phyloP scores from a whole-genome alignment of 176 grass and related monocot species.

The Melocanna baccifera region DNA sequence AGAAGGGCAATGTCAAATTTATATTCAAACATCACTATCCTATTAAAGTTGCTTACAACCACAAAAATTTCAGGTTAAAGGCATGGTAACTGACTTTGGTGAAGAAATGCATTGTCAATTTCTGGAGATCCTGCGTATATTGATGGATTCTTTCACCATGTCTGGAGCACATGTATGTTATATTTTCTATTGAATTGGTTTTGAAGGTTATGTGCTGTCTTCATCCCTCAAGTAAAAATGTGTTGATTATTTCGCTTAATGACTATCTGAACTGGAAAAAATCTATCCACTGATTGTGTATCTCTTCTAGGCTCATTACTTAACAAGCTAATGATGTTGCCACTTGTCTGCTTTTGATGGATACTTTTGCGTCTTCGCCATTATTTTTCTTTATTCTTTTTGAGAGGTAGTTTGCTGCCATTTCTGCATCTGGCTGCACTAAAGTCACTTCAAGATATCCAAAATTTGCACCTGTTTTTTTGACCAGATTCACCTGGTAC shows the following conservation, averaged over 20 bases:
- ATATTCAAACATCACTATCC: conserved; percentile 9
- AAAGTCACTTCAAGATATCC: conserved; percentile 11
- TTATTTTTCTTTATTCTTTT: conserved; percentile 18
- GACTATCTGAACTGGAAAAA: conserved; percentile 12
- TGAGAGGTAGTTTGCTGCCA: neutral
- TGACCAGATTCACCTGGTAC: conserved; percentile 19
- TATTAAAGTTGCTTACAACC: conserved; percentile 24
- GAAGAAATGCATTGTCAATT: conserved; percentile 99
- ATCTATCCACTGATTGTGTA: neutral
- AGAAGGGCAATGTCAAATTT: neutral
- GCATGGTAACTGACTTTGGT: conserved; percentile 89
- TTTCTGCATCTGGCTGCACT: neutral
- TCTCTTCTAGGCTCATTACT: conserved; percentile 9
- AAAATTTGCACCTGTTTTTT: neutral
- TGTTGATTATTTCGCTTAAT: conserved; percentile 4
- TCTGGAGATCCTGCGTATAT: conserved; percentile 97
- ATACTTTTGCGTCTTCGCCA: neutral
- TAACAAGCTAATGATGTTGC: neutral
- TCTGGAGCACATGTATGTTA: conserved; percentile 65
- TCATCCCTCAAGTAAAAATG: neutral
- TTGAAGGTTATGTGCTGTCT: neutral
- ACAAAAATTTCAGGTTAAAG: conserved; percentile 72
- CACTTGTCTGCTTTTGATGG: neutral
- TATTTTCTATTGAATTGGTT: neutral
- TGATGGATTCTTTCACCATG: conserved; percentile 84